Conservation (phyloP, 805 yeast genomes). For the Suhomyces faveliae region DNA sequence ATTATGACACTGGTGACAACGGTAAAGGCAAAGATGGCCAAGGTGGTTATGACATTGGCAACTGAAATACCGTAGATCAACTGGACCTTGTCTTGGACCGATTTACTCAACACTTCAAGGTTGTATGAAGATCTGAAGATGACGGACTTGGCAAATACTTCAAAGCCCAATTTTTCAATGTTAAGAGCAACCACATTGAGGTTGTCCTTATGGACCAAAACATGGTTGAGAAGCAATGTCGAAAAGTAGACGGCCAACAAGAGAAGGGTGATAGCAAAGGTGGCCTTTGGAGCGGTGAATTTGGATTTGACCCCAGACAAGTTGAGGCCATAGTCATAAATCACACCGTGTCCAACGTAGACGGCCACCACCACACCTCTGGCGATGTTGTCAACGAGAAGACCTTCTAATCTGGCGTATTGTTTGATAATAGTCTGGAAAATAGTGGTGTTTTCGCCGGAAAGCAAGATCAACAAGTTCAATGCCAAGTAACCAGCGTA, state of each 20-base stretch:
- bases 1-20: neutral
- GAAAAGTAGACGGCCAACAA: slow-evolving; percentile 1
- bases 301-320: neutral
- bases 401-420: neutral
- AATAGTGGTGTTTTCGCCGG: neutral
- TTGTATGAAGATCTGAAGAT: slow-evolving; percentile 5
- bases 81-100: neutral
- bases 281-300: neutral
- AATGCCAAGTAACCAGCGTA: neutral
- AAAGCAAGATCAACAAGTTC: neutral
- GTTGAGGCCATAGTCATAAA: neutral
- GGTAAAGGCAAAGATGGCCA: neutral
- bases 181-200: neutral
- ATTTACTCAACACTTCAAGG: neutral
- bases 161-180: slow-evolving; percentile 4
- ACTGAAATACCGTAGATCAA: slow-evolving; percentile 2
- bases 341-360: slow-evolving; percentile 7
- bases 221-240: slow-evolving; percentile 4
- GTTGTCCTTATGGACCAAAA: slow-evolving; percentile 1
- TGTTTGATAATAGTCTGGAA: neutral
- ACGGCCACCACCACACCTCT: neutral
- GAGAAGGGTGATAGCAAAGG: neutral
- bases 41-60: neutral
- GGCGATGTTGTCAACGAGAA: neutral
- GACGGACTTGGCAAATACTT: slow-evolving; percentile 5